These are phyloP conservation scores for Ascochyta lentis DNA, from an alignment of 2,329 filamentous ascomycete species.

Conservation along the genomic window DNA sequence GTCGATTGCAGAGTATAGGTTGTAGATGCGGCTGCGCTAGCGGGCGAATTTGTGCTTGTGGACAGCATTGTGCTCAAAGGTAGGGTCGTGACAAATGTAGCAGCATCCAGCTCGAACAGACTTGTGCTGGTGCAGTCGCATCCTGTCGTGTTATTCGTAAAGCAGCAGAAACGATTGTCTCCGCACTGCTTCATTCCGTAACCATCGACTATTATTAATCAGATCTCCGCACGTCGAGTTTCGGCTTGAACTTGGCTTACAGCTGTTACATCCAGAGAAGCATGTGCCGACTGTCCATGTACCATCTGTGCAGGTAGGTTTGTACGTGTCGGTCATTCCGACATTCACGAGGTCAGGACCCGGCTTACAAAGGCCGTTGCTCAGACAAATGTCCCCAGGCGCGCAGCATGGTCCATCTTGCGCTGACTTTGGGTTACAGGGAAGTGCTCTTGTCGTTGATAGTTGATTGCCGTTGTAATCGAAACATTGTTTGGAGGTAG, in stretches of 20 bases:
- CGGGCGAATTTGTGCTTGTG: not conserved
- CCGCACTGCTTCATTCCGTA: constrained; percentile 12
- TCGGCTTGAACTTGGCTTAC: not conserved
- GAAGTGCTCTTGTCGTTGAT: not conserved
- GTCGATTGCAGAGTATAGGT: constrained; percentile 2
- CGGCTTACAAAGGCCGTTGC: constrained; percentile 11
- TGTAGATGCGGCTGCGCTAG: constrained; percentile 1
- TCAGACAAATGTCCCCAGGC: constrained; percentile 10
- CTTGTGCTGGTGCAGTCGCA: constrained; percentile 10
- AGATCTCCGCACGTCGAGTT: not conserved
- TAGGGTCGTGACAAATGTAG: constrained; percentile 13
- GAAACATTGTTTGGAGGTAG: constrained; percentile 4
- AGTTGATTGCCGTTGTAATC: constrained; percentile 1
- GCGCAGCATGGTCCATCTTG: constrained; percentile 10
- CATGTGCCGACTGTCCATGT: constrained; percentile 7
- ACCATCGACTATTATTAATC: constrained; percentile 1
- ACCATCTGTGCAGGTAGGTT: constrained; percentile 10
- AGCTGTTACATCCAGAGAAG: constrained; percentile 11
- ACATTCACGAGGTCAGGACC: constrained; percentile 3
- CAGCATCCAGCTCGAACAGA: constrained; percentile 9
- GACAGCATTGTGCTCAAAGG: constrained; percentile 4
- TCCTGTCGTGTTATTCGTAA: not conserved
- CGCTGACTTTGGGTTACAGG: constrained; percentile 5
- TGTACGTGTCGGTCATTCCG: constrained; percentile 5
- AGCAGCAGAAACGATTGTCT: constrained; percentile 14